Conservation (phyloP, 2,329 filamentous ascomycete genomes). For the Phialophora expanda region DNA sequence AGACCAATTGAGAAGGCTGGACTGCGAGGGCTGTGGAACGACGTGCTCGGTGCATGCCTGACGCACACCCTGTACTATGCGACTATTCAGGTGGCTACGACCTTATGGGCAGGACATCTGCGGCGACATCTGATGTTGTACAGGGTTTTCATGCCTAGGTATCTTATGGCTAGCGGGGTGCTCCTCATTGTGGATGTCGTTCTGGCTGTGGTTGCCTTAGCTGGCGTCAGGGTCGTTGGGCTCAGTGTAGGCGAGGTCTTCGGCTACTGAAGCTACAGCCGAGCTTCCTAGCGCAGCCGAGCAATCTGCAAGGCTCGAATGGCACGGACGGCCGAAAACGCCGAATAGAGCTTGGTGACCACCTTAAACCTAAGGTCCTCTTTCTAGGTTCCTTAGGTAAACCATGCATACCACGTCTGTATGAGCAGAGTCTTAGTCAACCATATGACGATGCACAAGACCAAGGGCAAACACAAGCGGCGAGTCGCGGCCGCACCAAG, state of each 20-base stretch:
- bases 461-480: neutral
- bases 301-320: slow-evolving; percentile 8
- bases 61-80: slow-evolving; percentile 83
- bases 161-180: slow-evolving; percentile 77
- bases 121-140: slow-evolving; percentile 95
- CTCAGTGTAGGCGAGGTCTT: slow-evolving; percentile 85
- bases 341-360: neutral
- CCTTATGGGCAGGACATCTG: slow-evolving; percentile 86
- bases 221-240: slow-evolving; percentile 76
- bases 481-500: neutral
- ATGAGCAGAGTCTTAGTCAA: slow-evolving; percentile 7
- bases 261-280: slow-evolving; percentile 66
- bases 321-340: neutral
- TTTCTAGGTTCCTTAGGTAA: neutral
- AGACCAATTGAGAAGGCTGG: slow-evolving; percentile 73
- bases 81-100: slow-evolving; percentile 81
- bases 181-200: slow-evolving; percentile 79
- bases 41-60: slow-evolving; percentile 71
- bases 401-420: neutral
- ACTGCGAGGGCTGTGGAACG: slow-evolving; percentile 51
- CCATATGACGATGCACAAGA: neutral
- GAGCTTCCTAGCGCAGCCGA: neutral
- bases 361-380: slow-evolving; percentile 13
- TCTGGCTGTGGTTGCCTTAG: slow-evolving; percentile 69
- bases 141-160: slow-evolving; percentile 87